These are phyloP conservation scores for Corynespora cassiicola DNA, from an alignment of 2,329 filamentous ascomycete species.

Conservation along the genomic window DNA sequence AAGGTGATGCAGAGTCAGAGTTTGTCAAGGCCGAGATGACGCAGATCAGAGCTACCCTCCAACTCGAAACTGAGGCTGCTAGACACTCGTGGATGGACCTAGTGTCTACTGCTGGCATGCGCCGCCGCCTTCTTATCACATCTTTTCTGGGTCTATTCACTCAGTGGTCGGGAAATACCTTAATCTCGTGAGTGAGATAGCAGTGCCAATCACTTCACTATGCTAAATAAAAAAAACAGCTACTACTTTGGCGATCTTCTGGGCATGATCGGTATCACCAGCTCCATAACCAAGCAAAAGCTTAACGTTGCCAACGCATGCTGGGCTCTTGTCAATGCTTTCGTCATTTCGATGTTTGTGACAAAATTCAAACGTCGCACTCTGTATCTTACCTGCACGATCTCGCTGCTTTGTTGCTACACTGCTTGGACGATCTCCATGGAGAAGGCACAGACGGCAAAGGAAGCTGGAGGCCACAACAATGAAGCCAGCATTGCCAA, in stretches of 20 bases:
- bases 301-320: conserved; percentile 63
- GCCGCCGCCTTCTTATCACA: conserved; percentile 65
- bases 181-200: conserved; percentile 57
- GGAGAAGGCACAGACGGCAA: conserved; percentile 50
- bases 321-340: conserved; percentile 62
- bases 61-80: conserved; percentile 58
- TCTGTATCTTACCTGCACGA: conserved; percentile 55
- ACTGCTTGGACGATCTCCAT: conserved; percentile 51
- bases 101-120: conserved; percentile 65
- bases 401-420: conserved; percentile 33
- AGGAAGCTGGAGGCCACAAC: conserved; percentile 23
- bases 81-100: conserved; percentile 65
- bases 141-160: conserved; percentile 69
- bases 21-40: conserved; percentile 69
- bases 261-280: conserved; percentile 63
- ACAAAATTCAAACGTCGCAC: conserved; percentile 61
- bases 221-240: conserved; percentile 5
- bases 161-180: conserved; percentile 69
- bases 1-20: conserved; percentile 62
- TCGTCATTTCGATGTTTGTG: conserved; percentile 60
- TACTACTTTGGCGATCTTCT: conserved; percentile 70
- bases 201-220: too few relatives aligned
- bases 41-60: conserved; percentile 68
- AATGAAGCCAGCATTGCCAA: conserved; percentile 51
- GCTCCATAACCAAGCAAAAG: conserved; percentile 37